phyloP scores from a whole-genome alignment of 2,329 filamentous ascomycete genomes.

The Teratosphaeria zuluensis region DNA sequence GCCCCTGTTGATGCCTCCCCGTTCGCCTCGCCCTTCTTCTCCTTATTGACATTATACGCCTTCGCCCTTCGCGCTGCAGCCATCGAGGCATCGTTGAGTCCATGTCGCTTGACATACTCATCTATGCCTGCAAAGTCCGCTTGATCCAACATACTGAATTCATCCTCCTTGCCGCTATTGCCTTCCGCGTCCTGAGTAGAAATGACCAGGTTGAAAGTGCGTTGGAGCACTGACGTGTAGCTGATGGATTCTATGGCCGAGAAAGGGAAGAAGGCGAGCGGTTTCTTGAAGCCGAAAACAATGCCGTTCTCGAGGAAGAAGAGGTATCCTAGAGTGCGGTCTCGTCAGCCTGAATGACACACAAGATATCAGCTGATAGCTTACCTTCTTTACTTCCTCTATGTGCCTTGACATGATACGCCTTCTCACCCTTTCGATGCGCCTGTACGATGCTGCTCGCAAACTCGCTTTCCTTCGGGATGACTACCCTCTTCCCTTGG shows the following conservation, averaged over 20 bases:
- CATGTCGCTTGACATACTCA: conserved; percentile 50
- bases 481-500: conserved; percentile 39
- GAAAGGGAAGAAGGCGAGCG: conserved; percentile 53
- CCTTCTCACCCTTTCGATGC: conserved; percentile 53
- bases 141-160: conserved; percentile 58
- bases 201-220: conserved; percentile 57
- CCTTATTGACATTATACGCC: conserved; percentile 44
- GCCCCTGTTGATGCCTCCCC: conserved; percentile 13
- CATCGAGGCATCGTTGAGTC: conserved; percentile 53
- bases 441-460: conserved; percentile 50
- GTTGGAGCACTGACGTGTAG: conserved; percentile 55
- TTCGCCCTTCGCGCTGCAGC: conserved; percentile 51
- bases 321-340: conserved; percentile 42
- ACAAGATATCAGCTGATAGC: not conserved
- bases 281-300: conserved; percentile 57
- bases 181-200: conserved; percentile 23
- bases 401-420: conserved; percentile 55
- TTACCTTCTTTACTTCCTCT: conserved; percentile 56
- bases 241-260: conserved; percentile 49
- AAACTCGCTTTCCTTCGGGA: conserved; percentile 49
- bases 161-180: conserved; percentile 44
- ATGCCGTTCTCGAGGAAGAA: conserved; percentile 54
- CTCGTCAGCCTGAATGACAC: not conserved
- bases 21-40: conserved; percentile 19
- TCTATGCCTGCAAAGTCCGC: conserved; percentile 54